These are phyloP conservation scores for Dictyostelium citrinum DNA, from an alignment of 78 protist genomes.

Conservation along the genomic window DNA sequence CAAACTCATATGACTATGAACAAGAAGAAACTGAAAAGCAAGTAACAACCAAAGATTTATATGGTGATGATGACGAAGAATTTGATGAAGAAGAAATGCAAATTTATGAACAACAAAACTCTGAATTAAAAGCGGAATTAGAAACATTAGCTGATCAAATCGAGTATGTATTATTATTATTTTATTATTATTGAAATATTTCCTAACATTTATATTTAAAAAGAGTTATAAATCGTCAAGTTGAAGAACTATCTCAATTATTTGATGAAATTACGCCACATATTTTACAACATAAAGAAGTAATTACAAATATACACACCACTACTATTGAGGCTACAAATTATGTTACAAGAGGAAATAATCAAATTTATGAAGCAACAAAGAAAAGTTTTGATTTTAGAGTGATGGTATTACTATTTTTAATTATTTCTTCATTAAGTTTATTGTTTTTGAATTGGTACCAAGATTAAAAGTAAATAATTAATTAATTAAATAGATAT, in stretches of 20 bases:
- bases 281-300: conserved; percentile 45
- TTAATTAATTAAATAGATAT: background rate
- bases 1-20: background rate
- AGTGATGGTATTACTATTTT: conserved; percentile 39
- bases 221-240: conserved; percentile 33
- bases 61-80: background rate
- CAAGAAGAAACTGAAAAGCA: background rate
- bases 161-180: conserved; percentile 5
- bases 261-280: conserved; percentile 72
- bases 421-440: conserved; percentile 35
- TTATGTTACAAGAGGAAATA: conserved; percentile 44
- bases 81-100: conserved; percentile 22
- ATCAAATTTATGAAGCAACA: conserved; percentile 51
- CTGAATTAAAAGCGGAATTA: conserved; percentile 14
- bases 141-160: conserved; percentile 50
- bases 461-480: conserved; percentile 5
- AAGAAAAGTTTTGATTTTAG: conserved; percentile 69
- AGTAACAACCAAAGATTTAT: background rate
- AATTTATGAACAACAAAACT: conserved; percentile 60
- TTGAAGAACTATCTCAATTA: conserved; percentile 35
- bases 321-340: conserved; percentile 50
- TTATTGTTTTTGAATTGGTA: conserved; percentile 50
- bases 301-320: conserved; percentile 8
- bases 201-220: background rate
- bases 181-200: background rate